These are phyloP conservation scores for Rhizophagus sp. DNA, from an alignment of 192 early-diverging fungal genomes.

Conservation along the genomic window DNA sequence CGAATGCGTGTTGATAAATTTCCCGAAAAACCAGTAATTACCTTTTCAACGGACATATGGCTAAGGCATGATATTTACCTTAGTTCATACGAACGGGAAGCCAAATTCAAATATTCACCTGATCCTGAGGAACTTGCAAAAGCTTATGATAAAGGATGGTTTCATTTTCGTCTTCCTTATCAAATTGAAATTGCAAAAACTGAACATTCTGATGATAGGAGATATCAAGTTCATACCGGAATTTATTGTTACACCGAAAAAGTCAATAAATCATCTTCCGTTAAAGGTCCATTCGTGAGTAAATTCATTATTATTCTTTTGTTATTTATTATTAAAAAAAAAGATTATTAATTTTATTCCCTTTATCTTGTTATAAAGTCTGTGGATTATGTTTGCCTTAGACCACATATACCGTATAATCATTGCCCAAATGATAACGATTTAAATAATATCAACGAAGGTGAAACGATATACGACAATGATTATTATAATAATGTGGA, in stretches of 20 bases:
- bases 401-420: conserved; percentile 16
- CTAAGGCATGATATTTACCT: conserved; percentile 18
- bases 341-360: not conserved
- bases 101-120: not conserved
- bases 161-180: not conserved
- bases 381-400: conserved; percentile 6
- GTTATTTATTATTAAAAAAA: not conserved
- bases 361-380: not conserved
- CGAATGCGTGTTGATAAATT: conserved; percentile 11
- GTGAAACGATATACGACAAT: not conserved
- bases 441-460: not conserved
- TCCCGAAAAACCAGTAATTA: not conserved
- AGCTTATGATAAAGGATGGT: conserved; percentile 19
- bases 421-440: not conserved
- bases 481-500: not conserved
- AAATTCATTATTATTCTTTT: not conserved
- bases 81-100: conserved; percentile 16
- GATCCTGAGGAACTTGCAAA: not conserved
- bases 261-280: not conserved
- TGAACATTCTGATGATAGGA: conserved; percentile 2
- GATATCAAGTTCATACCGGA: conserved; percentile 24
- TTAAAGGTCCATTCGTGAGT: conserved; percentile 21
- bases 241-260: conserved; percentile 3
- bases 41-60: conserved; percentile 5
- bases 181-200: not conserved